Conservation (phyloP, 2,329 filamentous ascomycete genomes). For the Fusarium zealandicum region DNA sequence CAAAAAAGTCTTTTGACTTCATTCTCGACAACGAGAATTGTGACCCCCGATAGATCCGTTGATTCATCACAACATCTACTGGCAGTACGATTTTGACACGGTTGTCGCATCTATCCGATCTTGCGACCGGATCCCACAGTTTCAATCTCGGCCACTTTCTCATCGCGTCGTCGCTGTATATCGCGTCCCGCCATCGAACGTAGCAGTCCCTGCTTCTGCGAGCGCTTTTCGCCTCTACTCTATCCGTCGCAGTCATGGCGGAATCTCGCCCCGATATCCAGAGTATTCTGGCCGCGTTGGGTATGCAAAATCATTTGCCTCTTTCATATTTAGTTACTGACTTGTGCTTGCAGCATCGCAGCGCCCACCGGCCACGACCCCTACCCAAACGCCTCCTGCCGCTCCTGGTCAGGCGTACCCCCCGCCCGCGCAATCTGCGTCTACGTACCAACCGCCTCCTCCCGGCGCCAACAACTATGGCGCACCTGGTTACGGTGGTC, state of each 20-base stretch:
- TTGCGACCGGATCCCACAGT: not conserved
- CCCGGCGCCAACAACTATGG: slow-evolving; percentile 39
- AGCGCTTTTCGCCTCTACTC: slow-evolving; percentile 15
- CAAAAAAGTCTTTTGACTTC: slow-evolving; percentile 24
- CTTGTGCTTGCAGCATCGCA: slow-evolving; percentile 51
- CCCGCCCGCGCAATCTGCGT: slow-evolving; percentile 46
- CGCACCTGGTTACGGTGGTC: slow-evolving; percentile 50
- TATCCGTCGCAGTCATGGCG: slow-evolving; percentile 32
- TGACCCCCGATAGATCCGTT: slow-evolving; percentile 22
- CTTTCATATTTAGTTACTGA: slow-evolving; percentile 28
- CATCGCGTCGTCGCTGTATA: not conserved
- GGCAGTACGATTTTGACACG: slow-evolving; percentile 1
- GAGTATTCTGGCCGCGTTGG: slow-evolving; percentile 58
- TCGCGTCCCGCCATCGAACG: slow-evolving; percentile 11
- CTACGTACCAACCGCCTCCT: slow-evolving; percentile 51
- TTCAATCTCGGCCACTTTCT: not conserved
- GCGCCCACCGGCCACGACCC: slow-evolving; percentile 51
- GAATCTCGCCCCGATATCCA: slow-evolving; percentile 44
- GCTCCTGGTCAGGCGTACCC: slow-evolving; percentile 50
- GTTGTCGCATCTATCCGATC: slow-evolving; percentile 9
- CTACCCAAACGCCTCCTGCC: slow-evolving; percentile 52
- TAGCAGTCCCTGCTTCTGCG: slow-evolving; percentile 15
- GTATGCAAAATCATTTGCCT: slow-evolving; percentile 44
- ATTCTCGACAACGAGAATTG: slow-evolving; percentile 31
- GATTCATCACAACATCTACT: slow-evolving; percentile 13